Base-by-base conservation (phyloP, 441 rosid species). In the Mallotus japonicus region DNA sequence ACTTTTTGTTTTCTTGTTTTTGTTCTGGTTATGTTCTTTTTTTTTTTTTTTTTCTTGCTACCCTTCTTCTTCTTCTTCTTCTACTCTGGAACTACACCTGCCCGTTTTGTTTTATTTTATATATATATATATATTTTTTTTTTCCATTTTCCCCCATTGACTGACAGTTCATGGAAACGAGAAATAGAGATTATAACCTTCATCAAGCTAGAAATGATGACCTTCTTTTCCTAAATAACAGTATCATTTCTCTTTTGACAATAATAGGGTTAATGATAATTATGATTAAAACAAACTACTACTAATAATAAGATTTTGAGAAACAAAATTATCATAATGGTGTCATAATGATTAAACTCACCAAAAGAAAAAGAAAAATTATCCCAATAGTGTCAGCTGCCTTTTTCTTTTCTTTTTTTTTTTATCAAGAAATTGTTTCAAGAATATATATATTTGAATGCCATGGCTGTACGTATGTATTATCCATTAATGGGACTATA, bases 81-180 rank as follows among this genome's bases (percentile, higher is more conserved):
- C 34, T 20, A 61, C 50, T 67, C 65, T 66, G 46, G 37, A 66
- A 66, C 63, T 51, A 56, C 57, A 69, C 46, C 49, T 20, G 58
- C 17, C 47, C 13, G 14, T 47, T 42, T 37, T 32, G 2, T 59
- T 57, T 75, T 69, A 28, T 61, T 65, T 46, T 63, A 42, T 28
- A 28, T 28, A 28, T 28, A 28, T 28, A 28, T 28, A 28, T 28
- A 28, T 28, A 28, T 24, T 24, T 24, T 24, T 24, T 67, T 49
- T 65, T 47, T 16, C 57, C 49, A 44, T 62, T 53, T 61, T 55
- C n/a, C 47, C 55, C 50, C 65, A 34, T 69, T 75, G 63, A 76
- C 81, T 74, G 77, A 75, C 83, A 71, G 73, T 79, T 80, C 72
- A 77, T 79, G 12, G 77, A 75, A 77, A 62, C 76, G 75, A 79